Conservation (phyloP, 345 rosid species). For the Theobroma cacao region DNA sequence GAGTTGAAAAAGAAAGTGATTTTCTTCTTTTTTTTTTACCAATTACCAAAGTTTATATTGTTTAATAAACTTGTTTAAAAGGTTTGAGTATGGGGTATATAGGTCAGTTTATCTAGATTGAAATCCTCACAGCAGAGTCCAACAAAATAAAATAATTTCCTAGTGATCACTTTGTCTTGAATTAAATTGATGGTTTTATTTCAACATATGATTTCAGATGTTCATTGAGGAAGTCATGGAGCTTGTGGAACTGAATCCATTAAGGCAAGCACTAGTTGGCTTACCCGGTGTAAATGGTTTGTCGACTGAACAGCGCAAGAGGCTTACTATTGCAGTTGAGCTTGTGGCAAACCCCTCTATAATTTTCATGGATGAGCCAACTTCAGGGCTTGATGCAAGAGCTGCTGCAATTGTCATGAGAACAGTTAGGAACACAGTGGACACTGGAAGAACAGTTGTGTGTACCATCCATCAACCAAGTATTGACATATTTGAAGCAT, state of each 20-base stretch:
- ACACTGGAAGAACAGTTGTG: slow-evolving; percentile 87
- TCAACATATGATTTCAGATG: slow-evolving; percentile 40
- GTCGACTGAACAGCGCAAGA: slow-evolving; percentile 87
- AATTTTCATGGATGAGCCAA: slow-evolving; percentile 94
- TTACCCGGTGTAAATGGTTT: slow-evolving; percentile 81
- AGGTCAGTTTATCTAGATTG: no score
- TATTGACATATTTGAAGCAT: slow-evolving; percentile 87
- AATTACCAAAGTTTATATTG: no score
- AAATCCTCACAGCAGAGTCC: not conserved
- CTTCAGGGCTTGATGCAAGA: slow-evolving; percentile 94
- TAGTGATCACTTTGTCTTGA: not conserved
- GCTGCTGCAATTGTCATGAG: slow-evolving; percentile 97
- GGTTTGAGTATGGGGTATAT: no score
- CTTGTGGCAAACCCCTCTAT: slow-evolving; percentile 92
- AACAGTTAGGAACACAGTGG: slow-evolving; percentile 86
- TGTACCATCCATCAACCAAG: slow-evolving; percentile 98
- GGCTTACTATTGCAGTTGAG: slow-evolving; percentile 92
- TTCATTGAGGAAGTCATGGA: slow-evolving; percentile 91
- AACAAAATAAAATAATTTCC: not conserved
- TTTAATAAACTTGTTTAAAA: no score
- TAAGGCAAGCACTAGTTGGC: slow-evolving; percentile 76
- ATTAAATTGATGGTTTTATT: not conserved
- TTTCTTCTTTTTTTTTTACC: no score
- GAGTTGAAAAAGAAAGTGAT: no score
- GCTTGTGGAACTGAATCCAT: slow-evolving; percentile 66